Percentiles rank a stretch among this genome's conserved stretches.
Conservation (phyloP, 2,329 filamentous ascomycete genomes). For the Fusarium brevicatenulatum region DNA sequence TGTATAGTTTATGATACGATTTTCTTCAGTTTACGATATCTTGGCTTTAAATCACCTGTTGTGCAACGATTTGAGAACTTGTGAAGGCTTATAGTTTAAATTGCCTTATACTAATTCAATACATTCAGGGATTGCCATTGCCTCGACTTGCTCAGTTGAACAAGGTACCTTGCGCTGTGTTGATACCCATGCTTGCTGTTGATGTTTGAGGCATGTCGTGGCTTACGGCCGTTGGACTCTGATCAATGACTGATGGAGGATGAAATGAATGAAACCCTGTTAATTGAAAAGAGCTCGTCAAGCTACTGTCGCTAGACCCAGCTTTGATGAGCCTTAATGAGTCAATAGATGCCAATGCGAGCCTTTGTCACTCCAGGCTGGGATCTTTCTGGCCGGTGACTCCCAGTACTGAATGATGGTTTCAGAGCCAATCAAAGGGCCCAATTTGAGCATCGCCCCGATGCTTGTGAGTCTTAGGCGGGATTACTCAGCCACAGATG, state of each 20-base stretch:
- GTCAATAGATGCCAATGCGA: background rate
- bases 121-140: background rate
- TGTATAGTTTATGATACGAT: background rate
- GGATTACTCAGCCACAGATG: constrained; percentile 34
- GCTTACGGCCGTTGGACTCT: background rate
- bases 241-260: background rate
- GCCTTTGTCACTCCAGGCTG: background rate
- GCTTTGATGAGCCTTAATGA: constrained; percentile 15
- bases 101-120: background rate
- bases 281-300: background rate
- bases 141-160: background rate
- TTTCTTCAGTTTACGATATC: background rate
- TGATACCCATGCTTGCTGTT: background rate
- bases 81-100: background rate
- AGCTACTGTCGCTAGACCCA: background rate
- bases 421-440: constrained; percentile 15
- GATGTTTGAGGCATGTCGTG: background rate
- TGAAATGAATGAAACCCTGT: background rate
- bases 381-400: constrained; percentile 26
- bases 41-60: background rate
- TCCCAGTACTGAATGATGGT: background rate
- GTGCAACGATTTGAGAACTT: too few relatives aligned
- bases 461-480: background rate
- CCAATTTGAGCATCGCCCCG: constrained; percentile 7
- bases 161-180: background rate